Evolutionary conservation across 257 asterid genomes (phyloP).

Genomic region (Nicotiana otophora): DNA sequence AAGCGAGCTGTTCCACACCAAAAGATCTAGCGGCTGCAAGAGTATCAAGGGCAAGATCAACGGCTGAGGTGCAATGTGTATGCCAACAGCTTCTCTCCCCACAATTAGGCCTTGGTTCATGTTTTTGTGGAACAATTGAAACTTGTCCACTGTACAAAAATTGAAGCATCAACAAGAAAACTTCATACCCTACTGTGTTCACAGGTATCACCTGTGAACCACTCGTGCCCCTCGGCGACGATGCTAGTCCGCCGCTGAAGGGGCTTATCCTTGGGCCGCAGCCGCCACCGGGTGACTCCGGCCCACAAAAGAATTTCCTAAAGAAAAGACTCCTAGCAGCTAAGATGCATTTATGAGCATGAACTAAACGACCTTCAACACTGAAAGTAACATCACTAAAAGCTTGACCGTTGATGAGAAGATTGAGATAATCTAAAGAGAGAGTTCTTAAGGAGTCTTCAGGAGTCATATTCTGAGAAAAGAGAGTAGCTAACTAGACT

Average conservation of each 20-base stretch:
- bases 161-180: slow-evolving; percentile 74
- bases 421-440: slow-evolving; percentile 80
- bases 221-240: slow-evolving; percentile 41
- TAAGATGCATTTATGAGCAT: slow-evolving; percentile 82
- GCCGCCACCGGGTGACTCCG: slow-evolving; percentile 49
- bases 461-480: slow-evolving; percentile 2
- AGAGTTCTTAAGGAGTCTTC: slow-evolving; percentile 87
- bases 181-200: slow-evolving; percentile 81
- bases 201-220: slow-evolving; percentile 57
- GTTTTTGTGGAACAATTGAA: slow-evolving; percentile 87
- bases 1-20: slow-evolving; percentile 88
- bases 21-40: slow-evolving; percentile 93
- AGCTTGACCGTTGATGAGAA: slow-evolving; percentile 91
- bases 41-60: slow-evolving; percentile 91
- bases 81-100: slow-evolving; percentile 87
- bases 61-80: slow-evolving; percentile 95
- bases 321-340: slow-evolving; percentile 89
- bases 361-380: slow-evolving; percentile 91
- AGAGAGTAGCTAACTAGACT: too few relatives aligned
- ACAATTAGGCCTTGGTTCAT: slow-evolving; percentile 85
- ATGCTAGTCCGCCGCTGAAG: slow-evolving; percentile 16
- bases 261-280: slow-evolving; percentile 41
- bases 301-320: slow-evolving; percentile 83
- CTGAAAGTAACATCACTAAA: slow-evolving; percentile 94
- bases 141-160: slow-evolving; percentile 94